These are phyloP conservation scores for Teratosphaeria epicoccoides DNA, from an alignment of 2,329 filamentous ascomycete species.

Conservation along the genomic window DNA sequence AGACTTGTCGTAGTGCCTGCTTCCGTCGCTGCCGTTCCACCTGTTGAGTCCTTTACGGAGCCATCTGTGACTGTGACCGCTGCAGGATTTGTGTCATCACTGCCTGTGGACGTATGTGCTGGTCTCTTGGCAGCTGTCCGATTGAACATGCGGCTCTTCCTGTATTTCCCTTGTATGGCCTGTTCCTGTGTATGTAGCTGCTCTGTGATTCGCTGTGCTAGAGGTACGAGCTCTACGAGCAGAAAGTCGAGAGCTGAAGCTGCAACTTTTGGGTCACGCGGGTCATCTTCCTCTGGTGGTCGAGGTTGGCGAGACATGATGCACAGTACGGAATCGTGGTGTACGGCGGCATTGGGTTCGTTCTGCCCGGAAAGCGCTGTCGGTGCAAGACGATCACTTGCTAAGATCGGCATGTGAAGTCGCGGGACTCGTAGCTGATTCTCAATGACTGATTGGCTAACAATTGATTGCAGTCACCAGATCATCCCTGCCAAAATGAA, in stretches of 20 bases:
- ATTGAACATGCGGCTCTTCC: constrained; percentile 19
- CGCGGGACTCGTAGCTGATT: not conserved
- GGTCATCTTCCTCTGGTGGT: constrained; percentile 10
- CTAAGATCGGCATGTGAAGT: not conserved
- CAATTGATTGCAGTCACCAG: too few species aligned
- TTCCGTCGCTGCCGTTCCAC: constrained; percentile 7
- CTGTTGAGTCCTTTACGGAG: constrained; percentile 4
- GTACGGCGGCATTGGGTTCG: not conserved
- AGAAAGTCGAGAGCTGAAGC: constrained; percentile 86
- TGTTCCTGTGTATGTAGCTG: constrained; percentile 51
- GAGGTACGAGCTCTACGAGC: constrained; percentile 90
- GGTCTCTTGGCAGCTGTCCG: constrained; percentile 13
- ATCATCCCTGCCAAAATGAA: too few species aligned
- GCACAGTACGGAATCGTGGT: not conserved
- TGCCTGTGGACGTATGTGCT: constrained; percentile 4
- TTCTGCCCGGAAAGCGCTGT: not conserved
- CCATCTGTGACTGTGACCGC: constrained; percentile 9
- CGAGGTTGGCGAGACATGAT: constrained; percentile 5
- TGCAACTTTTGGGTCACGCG: constrained; percentile 41
- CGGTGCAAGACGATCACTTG: too few species aligned
- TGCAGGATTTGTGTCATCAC: constrained; percentile 11
- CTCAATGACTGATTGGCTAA: not conserved
- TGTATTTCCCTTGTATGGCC: constrained; percentile 26
- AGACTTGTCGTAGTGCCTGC: constrained; percentile 6
- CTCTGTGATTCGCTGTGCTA: constrained; percentile 75